Evolutionary conservation across 2,329 filamentous ascomycete species (phyloP).

Genomic region (Kalmusia sp.): DNA sequence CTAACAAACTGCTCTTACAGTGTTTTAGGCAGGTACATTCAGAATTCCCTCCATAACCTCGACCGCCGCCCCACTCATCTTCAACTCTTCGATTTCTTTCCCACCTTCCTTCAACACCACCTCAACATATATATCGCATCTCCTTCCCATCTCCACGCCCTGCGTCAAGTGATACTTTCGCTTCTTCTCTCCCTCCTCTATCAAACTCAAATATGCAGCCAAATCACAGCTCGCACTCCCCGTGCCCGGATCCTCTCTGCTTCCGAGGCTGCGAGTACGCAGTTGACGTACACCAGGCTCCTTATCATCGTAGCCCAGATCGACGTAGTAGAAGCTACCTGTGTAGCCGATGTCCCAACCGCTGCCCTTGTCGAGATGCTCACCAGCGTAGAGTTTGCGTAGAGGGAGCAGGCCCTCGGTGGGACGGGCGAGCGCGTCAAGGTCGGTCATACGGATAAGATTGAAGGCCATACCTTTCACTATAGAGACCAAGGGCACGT

Average conservation of each 20-base stretch:
- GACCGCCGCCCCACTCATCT: constrained; percentile 51
- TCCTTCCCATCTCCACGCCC: constrained; percentile 58
- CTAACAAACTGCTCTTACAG: too few relatives aligned
- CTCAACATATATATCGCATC: constrained; percentile 55
- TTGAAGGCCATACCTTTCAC: constrained; percentile 77
- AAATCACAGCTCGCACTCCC: constrained; percentile 56
- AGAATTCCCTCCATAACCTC: constrained; percentile 40
- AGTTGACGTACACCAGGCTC: constrained; percentile 41
- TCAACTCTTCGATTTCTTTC: constrained; percentile 44
- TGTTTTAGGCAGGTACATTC: neutral
- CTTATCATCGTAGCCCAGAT: constrained; percentile 50
- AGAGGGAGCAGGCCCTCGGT: constrained; percentile 50
- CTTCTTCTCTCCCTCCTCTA: constrained; percentile 37
- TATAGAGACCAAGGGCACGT: constrained; percentile 51
- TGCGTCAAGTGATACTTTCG: constrained; percentile 52
- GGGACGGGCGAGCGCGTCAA: constrained; percentile 54
- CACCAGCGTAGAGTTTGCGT: constrained; percentile 30
- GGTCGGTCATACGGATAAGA: constrained; percentile 64
- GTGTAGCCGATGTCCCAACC: constrained; percentile 60
- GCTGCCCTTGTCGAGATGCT: constrained; percentile 43
- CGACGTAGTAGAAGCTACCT: constrained; percentile 61
- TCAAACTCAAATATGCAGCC: constrained; percentile 46
- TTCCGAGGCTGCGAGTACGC: constrained; percentile 65
- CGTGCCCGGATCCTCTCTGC: constrained; percentile 56
- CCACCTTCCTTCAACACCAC: constrained; percentile 48